These are phyloP conservation scores for Tremella mesenterica DNA, from an alignment of 768 basidiomycete genomes.

Conservation along the genomic window DNA sequence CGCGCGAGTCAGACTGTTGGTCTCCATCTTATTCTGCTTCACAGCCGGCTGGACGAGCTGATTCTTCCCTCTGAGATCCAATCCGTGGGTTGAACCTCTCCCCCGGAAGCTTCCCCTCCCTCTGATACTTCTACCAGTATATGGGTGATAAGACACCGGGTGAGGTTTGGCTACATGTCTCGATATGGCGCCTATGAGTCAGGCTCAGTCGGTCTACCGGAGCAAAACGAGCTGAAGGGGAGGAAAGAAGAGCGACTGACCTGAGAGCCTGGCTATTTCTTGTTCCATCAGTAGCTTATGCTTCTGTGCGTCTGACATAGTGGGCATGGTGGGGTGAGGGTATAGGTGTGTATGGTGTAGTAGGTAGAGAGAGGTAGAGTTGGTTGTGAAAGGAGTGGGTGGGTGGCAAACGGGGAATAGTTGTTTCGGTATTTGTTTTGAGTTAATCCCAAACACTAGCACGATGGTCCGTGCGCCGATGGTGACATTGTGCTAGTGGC, in stretches of 20 bases:
- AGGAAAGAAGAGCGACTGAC: constrained; percentile 13
- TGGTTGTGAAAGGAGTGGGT: no score
- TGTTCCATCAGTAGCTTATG: constrained; percentile 38
- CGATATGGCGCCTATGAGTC: constrained; percentile 30
- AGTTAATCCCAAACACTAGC: neutral
- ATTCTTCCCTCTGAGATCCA: constrained; percentile 25
- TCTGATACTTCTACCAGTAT: constrained; percentile 9
- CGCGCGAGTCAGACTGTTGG: no score
- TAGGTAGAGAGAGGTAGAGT: no score
- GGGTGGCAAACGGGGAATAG: no score
- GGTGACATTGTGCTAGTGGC: neutral
- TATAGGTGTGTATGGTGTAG: no score
- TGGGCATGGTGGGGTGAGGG: neutral
- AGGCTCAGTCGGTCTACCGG: neutral
- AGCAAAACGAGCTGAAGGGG: neutral
- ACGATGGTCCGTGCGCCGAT: neutral
- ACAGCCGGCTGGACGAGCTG: no score
- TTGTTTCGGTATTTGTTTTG: no score
- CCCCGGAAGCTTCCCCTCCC: constrained; percentile 11
- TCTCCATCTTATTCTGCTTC: neutral
- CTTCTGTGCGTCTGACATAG: constrained; percentile 3
- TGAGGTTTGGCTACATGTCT: constrained; percentile 13
- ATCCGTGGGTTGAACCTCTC: constrained; percentile 15
- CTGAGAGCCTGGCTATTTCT: constrained; percentile 43
- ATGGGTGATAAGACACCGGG: constrained; percentile 17